Evolutionary conservation across 352 stramenopile species (phyloP).

Genomic region (Phytophthora fragariae): DNA sequence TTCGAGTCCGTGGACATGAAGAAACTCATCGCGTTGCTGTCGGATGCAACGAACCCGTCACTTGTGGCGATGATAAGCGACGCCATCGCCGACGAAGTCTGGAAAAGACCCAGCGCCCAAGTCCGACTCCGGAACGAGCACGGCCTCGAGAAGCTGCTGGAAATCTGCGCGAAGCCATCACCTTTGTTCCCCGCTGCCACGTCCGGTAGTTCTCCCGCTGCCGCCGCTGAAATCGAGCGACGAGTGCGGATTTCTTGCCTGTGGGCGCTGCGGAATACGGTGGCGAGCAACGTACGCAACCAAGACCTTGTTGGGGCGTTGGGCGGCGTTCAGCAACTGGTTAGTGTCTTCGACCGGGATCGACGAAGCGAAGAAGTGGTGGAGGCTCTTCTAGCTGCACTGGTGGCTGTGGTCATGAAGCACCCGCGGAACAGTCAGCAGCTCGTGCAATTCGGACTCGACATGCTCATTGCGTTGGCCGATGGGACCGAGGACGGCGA

Average conservation of each 20-base stretch:
- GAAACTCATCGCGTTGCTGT: constrained; percentile 73
- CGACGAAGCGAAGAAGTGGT: constrained; percentile 61
- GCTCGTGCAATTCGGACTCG: constrained; percentile 64
- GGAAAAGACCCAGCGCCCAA: constrained; percentile 65
- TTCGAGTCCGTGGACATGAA: constrained; percentile 65
- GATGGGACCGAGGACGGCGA: constrained; percentile 39
- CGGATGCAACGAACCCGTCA: constrained; percentile 55
- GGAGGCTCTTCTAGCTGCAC: constrained; percentile 61
- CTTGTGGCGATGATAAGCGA: constrained; percentile 78
- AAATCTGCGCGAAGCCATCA: constrained; percentile 54
- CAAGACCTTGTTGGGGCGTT: constrained; percentile 69
- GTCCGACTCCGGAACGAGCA: constrained; percentile 71
- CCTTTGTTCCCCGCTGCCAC: constrained; percentile 45
- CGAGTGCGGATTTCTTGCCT: constrained; percentile 66
- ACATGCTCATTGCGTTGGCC: constrained; percentile 66
- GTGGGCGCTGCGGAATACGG: constrained; percentile 70
- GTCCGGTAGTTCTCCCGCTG: constrained; percentile 22
- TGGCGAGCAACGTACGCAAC: constrained; percentile 65
- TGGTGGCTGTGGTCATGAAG: constrained; percentile 63
- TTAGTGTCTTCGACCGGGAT: constrained; percentile 53
- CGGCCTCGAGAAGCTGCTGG: constrained; percentile 67
- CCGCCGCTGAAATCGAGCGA: constrained; percentile 30
- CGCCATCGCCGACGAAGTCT: constrained; percentile 83
- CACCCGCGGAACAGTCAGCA: constrained; percentile 71
- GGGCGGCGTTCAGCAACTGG: constrained; percentile 56